These are phyloP conservation scores for Nakazawaea molendinolei DNA, from an alignment of 805 yeast genomes.

Conservation along the genomic window DNA sequence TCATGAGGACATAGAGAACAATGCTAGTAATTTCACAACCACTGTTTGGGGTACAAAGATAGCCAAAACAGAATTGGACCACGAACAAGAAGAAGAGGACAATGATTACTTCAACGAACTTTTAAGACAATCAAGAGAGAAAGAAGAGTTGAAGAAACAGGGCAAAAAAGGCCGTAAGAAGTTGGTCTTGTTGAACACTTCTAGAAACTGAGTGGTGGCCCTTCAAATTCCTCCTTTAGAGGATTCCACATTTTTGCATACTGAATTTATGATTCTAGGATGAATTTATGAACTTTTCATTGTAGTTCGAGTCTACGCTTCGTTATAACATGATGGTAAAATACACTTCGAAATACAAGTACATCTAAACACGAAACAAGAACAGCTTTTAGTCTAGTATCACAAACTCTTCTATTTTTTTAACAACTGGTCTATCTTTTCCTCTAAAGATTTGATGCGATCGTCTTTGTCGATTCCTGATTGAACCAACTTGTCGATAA, in stretches of 20 bases:
- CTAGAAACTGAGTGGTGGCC: too few species aligned
- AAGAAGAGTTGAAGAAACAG: slow-evolving; percentile 28
- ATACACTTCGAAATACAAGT: not conserved
- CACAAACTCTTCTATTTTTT: slow-evolving; percentile 24
- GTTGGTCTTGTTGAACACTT: slow-evolving; percentile 24
- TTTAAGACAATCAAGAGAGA: slow-evolving; percentile 45
- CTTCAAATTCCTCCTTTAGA: too few species aligned
- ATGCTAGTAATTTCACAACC: slow-evolving; percentile 29
- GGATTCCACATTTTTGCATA: too few species aligned
- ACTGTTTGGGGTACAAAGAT: slow-evolving; percentile 78
- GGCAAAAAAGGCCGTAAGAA: slow-evolving; percentile 43
- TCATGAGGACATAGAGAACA: slow-evolving; percentile 14
- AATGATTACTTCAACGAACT: slow-evolving; percentile 40
- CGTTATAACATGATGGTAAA: too few species aligned
- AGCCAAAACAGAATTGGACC: slow-evolving; percentile 31
- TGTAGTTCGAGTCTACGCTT: not conserved
- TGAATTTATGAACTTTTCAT: too few species aligned
- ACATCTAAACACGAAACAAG: not conserved
- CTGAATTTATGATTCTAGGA: too few species aligned
- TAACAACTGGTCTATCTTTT: slow-evolving; percentile 50
- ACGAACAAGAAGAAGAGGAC: slow-evolving; percentile 34
- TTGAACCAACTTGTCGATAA: slow-evolving; percentile 42
- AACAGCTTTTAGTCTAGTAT: too few species aligned
- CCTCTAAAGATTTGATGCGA: slow-evolving; percentile 50
- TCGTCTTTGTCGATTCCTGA: slow-evolving; percentile 62